These are phyloP conservation scores for Leptographium radiaticola DNA, from an alignment of 2,329 filamentous ascomycete species.

Conservation along the genomic window DNA sequence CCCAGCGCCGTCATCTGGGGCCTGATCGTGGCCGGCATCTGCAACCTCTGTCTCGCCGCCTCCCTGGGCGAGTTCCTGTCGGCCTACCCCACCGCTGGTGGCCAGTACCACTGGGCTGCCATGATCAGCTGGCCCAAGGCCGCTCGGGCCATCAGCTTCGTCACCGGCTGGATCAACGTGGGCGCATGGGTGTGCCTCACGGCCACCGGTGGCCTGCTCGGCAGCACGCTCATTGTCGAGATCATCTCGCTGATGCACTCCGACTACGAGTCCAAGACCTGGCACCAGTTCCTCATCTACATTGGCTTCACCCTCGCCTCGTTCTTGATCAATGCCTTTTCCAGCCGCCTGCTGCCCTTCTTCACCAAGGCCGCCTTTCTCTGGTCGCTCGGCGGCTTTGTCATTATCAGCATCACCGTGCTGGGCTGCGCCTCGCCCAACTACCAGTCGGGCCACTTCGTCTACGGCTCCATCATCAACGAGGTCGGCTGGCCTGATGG, in stretches of 20 bases:
- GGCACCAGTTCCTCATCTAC: constrained; percentile 66
- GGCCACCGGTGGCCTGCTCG: constrained; percentile 54
- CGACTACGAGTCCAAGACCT: constrained; percentile 41
- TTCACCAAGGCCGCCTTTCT: constrained; percentile 58
- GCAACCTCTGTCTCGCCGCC: constrained; percentile 56
- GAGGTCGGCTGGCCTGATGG: constrained; percentile 57
- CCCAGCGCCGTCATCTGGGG: constrained; percentile 61
- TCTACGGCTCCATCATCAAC: constrained; percentile 57
- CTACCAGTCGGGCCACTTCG: constrained; percentile 50
- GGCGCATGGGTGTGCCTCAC: constrained; percentile 60
- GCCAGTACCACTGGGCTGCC: constrained; percentile 62
- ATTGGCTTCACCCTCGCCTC: constrained; percentile 48
- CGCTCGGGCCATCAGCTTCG: constrained; percentile 52
- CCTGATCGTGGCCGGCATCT: constrained; percentile 46
- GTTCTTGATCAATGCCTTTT: constrained; percentile 52
- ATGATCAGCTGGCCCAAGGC: constrained; percentile 46
- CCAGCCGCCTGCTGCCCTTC: constrained; percentile 46
- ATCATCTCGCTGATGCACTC: constrained; percentile 49
- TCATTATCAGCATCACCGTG: constrained; percentile 56
- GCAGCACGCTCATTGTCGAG: constrained; percentile 52
- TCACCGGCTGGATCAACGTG: constrained; percentile 61
- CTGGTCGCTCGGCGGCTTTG: constrained; percentile 58
- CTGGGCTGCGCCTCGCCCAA: constrained; percentile 52
- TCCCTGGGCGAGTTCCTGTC: constrained; percentile 61
- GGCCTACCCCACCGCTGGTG: constrained; percentile 46